Base-by-base conservation (phyloP, 768 basidiomycete species). In the Pisolithus marmoratus region DNA sequence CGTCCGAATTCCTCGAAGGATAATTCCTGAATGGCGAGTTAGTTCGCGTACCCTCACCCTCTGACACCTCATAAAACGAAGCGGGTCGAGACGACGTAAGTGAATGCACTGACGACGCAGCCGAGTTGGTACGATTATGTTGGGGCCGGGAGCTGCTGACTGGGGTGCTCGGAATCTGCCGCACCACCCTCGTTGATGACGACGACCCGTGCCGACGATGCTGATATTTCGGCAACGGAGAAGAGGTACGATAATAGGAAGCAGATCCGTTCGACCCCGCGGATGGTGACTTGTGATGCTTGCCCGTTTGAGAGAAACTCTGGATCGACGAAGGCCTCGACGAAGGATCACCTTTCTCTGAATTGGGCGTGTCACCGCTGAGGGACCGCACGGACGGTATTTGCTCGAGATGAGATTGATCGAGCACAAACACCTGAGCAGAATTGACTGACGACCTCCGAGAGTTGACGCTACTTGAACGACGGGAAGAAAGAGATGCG, bases 401-500 rank as follows among this genome's bases (percentile, higher is more conserved):
- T 61, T 81, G 70, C 20, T 71, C 72, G 22, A 66, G 63, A 48
- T 69, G 69, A 4, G 81, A 79, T 8, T 82, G 83, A 51, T 84
- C 87, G 36, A 87, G 61, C n/a, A 78, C 57, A 8, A 69, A 63
- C 24, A 71, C 53, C 43, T 77, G 75, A 48, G 71, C 65, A 1
- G 81, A 82, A 20, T 76, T 73, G 11, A 75, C 67, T 8, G 82
- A 84, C 1, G 83, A 85, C 38, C 92, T 74, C 34, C 87, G 75
- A 6, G 94, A 96, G 63, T 93, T 94, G 56, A 94, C 87, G 52
- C 90, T 93, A 64, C 90, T 94, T 14, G 92, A 94, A 24, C 94
- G 82, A 44, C 88, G 80, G 22, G 93, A 94, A 0, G 88, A 89
- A 40, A 84, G 70, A 0, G 87, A 87, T 0, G 83, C 83, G 15